phyloP scores from a whole-genome alignment of 345 rosid genomes.

The Pistacia atlantica region DNA sequence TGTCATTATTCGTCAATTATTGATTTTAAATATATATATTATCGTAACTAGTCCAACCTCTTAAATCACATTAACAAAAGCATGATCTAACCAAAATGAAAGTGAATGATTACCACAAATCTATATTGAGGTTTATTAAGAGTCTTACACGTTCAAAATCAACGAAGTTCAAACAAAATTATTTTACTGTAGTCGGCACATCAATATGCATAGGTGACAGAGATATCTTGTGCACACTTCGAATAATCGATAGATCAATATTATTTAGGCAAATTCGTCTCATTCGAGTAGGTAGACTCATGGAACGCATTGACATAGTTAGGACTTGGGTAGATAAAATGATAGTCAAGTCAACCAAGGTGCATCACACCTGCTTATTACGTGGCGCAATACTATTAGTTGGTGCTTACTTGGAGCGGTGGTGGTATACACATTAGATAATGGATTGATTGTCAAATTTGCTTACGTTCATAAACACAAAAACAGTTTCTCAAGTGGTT shows the following conservation, averaged over 20 bases:
- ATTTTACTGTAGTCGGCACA: no score
- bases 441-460: constrained; percentile 8
- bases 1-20: not conserved
- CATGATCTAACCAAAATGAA: not conserved
- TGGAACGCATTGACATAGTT: no score
- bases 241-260: no score
- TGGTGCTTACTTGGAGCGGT: not conserved
- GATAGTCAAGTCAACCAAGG: not conserved
- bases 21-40: no score
- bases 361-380: not conserved
- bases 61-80: not conserved
- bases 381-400: not conserved
- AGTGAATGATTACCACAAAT: not conserved
- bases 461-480: not conserved
- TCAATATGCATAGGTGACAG: no score
- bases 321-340: not conserved
- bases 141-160: no score
- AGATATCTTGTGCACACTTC: no score
- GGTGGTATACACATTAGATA: not conserved
- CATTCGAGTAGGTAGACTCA: not conserved
- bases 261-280: no score
- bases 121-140: no score
- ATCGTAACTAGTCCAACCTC: not conserved
- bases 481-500: not conserved
- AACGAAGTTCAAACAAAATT: no score